Conservation (phyloP, 768 basidiomycete species). For the Exsudoporus frostii region DNA sequence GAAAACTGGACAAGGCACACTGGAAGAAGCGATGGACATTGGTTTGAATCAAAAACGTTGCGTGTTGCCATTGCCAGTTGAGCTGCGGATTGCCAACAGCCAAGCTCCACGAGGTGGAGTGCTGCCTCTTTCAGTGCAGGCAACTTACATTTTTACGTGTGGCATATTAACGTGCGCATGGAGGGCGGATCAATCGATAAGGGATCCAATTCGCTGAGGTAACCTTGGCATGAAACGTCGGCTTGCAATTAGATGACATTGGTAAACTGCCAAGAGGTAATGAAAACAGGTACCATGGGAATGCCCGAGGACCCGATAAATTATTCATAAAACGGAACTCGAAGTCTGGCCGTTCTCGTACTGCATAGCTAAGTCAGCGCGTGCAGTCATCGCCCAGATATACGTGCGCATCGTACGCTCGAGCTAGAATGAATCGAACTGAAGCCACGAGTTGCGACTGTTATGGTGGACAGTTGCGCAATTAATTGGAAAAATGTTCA, state of each 20-base stretch:
- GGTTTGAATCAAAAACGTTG: conserved; percentile 11
- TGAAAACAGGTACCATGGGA: neutral
- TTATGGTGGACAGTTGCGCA: neutral
- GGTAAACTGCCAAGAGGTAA: conserved; percentile 6
- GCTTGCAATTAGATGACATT: neutral
- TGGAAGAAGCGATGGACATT: neutral
- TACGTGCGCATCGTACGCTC: neutral
- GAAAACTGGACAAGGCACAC: neutral
- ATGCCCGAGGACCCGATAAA: neutral
- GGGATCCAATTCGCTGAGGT: neutral
- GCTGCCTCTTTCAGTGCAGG: neutral
- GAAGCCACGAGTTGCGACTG: neutral
- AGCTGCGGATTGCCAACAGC: conserved; percentile 16
- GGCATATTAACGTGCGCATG: neutral
- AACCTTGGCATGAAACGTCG: conserved; percentile 2
- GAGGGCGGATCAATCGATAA: neutral
- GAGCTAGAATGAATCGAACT: neutral
- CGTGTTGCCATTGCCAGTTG: neutral
- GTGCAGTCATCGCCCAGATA: neutral
- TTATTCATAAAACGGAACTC: neutral
- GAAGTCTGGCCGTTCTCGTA: neutral
- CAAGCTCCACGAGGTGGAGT: conserved; percentile 17
- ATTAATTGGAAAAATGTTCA: neutral
- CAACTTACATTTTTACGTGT: conserved; percentile 2
- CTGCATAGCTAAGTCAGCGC: conserved; percentile 1